Conservation (phyloP, 441 rosid species). For the Pelargonium fulgidum region DNA sequence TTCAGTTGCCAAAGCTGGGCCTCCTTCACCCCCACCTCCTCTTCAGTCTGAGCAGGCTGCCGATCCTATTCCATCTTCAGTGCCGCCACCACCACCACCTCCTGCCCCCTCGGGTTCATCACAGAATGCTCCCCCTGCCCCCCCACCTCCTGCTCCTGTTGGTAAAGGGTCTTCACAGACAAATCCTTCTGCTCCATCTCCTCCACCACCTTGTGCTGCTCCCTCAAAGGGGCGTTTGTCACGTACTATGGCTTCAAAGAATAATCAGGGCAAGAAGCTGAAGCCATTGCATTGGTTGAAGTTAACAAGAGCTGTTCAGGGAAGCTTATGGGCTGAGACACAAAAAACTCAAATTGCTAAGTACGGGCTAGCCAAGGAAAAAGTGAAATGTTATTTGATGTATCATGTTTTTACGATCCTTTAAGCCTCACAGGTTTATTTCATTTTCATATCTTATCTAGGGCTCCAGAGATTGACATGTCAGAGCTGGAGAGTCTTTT, state of each 20-base stretch:
- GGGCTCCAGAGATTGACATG: slow-evolving; percentile 88
- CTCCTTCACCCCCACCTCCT: slow-evolving; percentile 54
- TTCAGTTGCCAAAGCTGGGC: slow-evolving; percentile 14
- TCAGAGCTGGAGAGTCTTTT: slow-evolving; percentile 88
- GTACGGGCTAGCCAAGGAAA: slow-evolving; percentile 29
- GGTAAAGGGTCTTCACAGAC: slow-evolving; percentile 27
- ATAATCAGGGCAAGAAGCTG: slow-evolving; percentile 57
- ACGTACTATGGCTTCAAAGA: slow-evolving; percentile 40
- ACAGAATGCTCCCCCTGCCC: slow-evolving; percentile 25
- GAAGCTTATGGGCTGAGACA: slow-evolving; percentile 93
- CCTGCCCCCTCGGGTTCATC: slow-evolving; percentile 40
- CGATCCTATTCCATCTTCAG: slow-evolving; percentile 22
- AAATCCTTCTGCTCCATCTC: slow-evolving; percentile 43
- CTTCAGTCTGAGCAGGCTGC: slow-evolving; percentile 24
- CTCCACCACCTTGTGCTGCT: slow-evolving; percentile 53
- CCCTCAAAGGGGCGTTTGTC: slow-evolving; percentile 52
- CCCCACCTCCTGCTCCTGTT: slow-evolving; percentile 52
- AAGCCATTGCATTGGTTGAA: slow-evolving; percentile 97
- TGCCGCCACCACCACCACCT: slow-evolving; percentile 39
- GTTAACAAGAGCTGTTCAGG: slow-evolving; percentile 84
- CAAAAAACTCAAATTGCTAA: slow-evolving; percentile 69
- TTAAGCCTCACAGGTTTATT: slow-evolving; percentile 8
- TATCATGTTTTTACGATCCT: neutral
- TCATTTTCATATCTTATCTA: slow-evolving; percentile 25
- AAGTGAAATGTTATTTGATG: neutral